Percentiles rank a stretch among this genome's conserved stretches.
Conservation (phyloP, 345 rosid genomes). For the Gynandropsis gynandra region DNA sequence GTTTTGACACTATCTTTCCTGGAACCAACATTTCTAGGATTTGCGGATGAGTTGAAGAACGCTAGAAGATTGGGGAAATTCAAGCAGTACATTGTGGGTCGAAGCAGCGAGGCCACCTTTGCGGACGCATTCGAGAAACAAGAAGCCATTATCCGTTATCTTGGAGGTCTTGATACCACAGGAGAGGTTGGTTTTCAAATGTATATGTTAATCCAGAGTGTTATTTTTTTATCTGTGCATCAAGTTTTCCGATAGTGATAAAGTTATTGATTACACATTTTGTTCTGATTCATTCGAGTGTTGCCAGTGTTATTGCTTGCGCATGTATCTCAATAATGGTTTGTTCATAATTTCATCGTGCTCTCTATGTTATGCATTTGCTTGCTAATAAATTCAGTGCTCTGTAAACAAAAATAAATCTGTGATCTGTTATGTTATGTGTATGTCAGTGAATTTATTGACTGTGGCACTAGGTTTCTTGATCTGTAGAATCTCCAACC, state of each 20-base stretch:
- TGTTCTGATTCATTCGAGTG: no score
- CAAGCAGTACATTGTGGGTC: constrained; percentile 69
- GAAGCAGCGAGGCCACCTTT: constrained; percentile 85
- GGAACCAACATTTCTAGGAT: constrained; percentile 30
- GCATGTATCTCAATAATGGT: no score
- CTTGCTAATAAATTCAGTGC: not conserved
- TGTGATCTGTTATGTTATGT: not conserved
- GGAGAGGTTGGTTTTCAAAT: constrained; percentile 64
- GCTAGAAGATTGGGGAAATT: constrained; percentile 63
- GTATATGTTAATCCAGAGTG: not conserved
- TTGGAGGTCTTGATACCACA: constrained; percentile 56
- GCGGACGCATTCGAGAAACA: constrained; percentile 73
- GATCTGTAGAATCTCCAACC: constrained; percentile 71
- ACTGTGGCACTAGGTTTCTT: constrained; percentile 43
- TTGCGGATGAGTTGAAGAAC: constrained; percentile 71
- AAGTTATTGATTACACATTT: not conserved
- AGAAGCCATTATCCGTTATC: constrained; percentile 66
- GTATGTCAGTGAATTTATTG: constrained; percentile 22
- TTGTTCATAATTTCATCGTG: no score
- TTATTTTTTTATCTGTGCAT: not conserved
- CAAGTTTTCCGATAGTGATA: not conserved
- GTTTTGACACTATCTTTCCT: not conserved
- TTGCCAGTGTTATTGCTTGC: no score
- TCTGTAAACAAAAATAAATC: not conserved
- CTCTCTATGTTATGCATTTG: not conserved